Conservation (phyloP, 108 stramenopile species). For the Skeletonema marinoi region DNA sequence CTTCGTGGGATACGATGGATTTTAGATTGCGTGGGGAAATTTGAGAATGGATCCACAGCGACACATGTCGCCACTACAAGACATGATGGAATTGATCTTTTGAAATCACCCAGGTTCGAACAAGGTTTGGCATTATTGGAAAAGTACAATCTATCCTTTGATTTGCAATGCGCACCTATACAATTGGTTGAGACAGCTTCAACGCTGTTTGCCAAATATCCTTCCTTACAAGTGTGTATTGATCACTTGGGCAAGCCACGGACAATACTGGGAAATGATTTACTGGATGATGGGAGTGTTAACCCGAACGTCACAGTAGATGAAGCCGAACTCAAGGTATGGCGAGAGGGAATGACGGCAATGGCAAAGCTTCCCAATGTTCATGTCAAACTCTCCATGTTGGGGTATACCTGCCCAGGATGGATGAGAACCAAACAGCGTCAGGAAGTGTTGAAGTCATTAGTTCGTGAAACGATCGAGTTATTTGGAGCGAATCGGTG, state of each 20-base stretch:
- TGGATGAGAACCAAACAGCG: constrained; percentile 61
- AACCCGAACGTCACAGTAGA: constrained; percentile 34
- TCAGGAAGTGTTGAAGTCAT: constrained; percentile 38
- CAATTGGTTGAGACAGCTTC: constrained; percentile 71
- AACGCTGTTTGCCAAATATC: constrained; percentile 50
- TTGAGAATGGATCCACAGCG: constrained; percentile 46
- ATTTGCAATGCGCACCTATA: constrained; percentile 82
- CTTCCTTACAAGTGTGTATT: constrained; percentile 60
- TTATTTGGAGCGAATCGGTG: constrained; percentile 72
- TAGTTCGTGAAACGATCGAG: constrained; percentile 66
- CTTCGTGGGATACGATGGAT: constrained; percentile 81
- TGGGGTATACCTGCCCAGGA: constrained; percentile 80
- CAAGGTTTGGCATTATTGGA: constrained; percentile 64
- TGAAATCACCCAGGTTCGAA: constrained; percentile 67
- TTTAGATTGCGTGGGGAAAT: constrained; percentile 69
- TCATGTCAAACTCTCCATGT: constrained; percentile 75
- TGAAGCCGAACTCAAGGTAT: constrained; percentile 53
- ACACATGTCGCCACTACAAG: constrained; percentile 74
- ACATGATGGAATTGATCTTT: constrained; percentile 67
- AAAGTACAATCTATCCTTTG: constrained; percentile 58
- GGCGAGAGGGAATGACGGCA: constrained; percentile 70
- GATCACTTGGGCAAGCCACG: constrained; percentile 80
- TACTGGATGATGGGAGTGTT: constrained; percentile 25
- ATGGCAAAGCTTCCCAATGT: constrained; percentile 72
- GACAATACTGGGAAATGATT: constrained; percentile 47